Evolutionary conservation across 73 alveolate genomes (phyloP), one percentile per base, ranked within the genome.

Genomic region (Blepharisma stoltei): DNA sequence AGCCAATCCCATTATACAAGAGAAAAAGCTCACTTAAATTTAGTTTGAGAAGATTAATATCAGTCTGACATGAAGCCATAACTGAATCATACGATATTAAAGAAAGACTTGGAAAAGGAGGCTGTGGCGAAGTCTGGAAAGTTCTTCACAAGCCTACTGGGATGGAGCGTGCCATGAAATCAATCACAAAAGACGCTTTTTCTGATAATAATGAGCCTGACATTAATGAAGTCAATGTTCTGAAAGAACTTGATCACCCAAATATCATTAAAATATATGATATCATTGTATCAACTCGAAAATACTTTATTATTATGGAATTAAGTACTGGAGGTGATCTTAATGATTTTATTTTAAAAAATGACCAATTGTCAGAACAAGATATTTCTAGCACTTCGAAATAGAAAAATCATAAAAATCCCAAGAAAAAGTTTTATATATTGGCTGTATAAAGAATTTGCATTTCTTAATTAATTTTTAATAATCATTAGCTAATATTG

Each of bases 291-390:
- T 89, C 81, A 67, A 47, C 80, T 7, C 45, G 67, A 49, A 69
- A 86, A 53, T 86, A 55, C 76, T 75, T 76, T 71, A 70, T 87
- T 20, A 87, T 83, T 66, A 75, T 86, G 86, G 93, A 86, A 67
- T 86, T 65, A 48, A 82, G 82, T 0, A 87, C 68, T 67, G 85
- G 85, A 55, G 93, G 93, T 6, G 81, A 68, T 48, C 49, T 83
- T 27, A 18, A 27, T 60, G 73, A 60, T 25, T 9, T n/a, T 14
- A 60, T 60, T 14, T 1, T 1, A 14, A 38, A 60, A 1, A 0
- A 8, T 14, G 5, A 5, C 18, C 11, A n/a, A 14, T 60, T 60
- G 38, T 20, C 49, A n/a, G 73, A 60, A 60, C 18, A n/a, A n/a
- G 49, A 60, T 14, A 38, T 25, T 14, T 14, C 73, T 20, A n/a